Percentiles rank a stretch among this genome's conserved stretches.
phyloP scores from a whole-genome alignment of 2,329 filamentous ascomycete genomes.

The Hirsutella minnesotensis region DNA sequence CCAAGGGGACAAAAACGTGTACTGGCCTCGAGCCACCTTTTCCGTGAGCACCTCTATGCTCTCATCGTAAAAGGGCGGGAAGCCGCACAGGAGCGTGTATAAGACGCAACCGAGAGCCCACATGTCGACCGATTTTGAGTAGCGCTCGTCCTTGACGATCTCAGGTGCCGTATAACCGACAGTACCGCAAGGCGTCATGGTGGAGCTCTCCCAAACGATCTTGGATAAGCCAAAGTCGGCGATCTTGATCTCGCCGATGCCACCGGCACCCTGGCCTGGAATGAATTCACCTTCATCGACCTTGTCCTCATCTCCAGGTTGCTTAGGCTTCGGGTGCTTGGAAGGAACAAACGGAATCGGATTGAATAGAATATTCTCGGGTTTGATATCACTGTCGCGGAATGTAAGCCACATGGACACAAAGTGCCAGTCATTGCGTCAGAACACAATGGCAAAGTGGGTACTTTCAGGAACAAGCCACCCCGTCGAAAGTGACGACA shows the following conservation, averaged over 20 bases:
- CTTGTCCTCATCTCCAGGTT: constrained; percentile 91
- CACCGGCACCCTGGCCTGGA: constrained; percentile 68
- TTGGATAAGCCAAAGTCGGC: constrained; percentile 97
- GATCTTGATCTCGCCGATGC: constrained; percentile 92
- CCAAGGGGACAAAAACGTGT: constrained; percentile 96
- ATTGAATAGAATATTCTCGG: constrained; percentile 90
- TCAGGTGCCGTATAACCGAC: constrained; percentile 97
- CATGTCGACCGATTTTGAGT: constrained; percentile 99
- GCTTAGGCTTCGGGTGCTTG: constrained; percentile 66
- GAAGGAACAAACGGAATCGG: constrained; percentile 73
- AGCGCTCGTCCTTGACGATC: constrained; percentile 97
- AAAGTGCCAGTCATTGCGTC: neutral
- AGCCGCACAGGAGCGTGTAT: constrained; percentile 92
- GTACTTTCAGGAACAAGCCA: neutral
- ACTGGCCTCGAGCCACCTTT: constrained; percentile 93
- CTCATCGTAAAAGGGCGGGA: constrained; percentile 97
- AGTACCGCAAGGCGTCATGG: constrained; percentile 98
- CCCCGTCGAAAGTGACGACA: neutral
- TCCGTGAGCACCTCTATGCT: constrained; percentile 94
- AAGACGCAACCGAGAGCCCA: constrained; percentile 96
- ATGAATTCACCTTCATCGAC: constrained; percentile 92
- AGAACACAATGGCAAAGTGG: neutral
- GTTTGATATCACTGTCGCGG: constrained; percentile 79
- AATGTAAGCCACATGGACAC: neutral
- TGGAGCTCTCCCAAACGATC: constrained; percentile 95